phyloP scores from a whole-genome alignment of 768 basidiomycete species.

The Sutorius australiensis region DNA sequence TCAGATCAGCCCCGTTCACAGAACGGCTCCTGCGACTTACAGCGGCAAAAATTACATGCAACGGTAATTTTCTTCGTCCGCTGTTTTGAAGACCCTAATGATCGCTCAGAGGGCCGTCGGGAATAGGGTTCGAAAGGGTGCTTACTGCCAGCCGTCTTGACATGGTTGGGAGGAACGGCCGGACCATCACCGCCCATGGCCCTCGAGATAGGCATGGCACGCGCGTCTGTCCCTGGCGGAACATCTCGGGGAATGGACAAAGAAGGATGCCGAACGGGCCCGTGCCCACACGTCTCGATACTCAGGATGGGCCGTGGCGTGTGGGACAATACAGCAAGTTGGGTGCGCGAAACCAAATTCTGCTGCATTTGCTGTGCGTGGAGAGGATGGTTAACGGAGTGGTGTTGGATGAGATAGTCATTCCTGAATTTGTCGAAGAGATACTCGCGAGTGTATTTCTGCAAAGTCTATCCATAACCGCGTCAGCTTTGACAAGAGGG shows the following conservation, averaged over 20 bases:
- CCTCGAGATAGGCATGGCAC: constrained; percentile 41
- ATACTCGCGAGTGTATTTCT: constrained; percentile 81
- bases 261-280: constrained; percentile 42
- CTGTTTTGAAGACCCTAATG: constrained; percentile 55
- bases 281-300: constrained; percentile 55
- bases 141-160: constrained; percentile 38
- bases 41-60: constrained; percentile 88
- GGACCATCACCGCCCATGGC: constrained; percentile 34
- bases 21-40: constrained; percentile 44
- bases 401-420: constrained; percentile 55
- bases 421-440: constrained; percentile 72
- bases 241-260: constrained; percentile 47
- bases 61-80: constrained; percentile 85
- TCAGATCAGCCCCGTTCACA: constrained; percentile 16
- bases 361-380: constrained; percentile 44
- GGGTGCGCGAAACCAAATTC: constrained; percentile 32
- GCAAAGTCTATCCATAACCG: constrained; percentile 57
- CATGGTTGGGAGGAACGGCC: constrained; percentile 25
- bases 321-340: constrained; percentile 31
- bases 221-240: constrained; percentile 42
- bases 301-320: constrained; percentile 54
- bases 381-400: constrained; percentile 41
- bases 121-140: constrained; percentile 7
- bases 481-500: constrained; percentile 15
- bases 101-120: constrained; percentile 14